Evolutionary conservation across 1,284 basidiomycete species (phyloP), one percentile per base, ranked within the genome.

Genomic region (Sanghuangporus baumii): DNA sequence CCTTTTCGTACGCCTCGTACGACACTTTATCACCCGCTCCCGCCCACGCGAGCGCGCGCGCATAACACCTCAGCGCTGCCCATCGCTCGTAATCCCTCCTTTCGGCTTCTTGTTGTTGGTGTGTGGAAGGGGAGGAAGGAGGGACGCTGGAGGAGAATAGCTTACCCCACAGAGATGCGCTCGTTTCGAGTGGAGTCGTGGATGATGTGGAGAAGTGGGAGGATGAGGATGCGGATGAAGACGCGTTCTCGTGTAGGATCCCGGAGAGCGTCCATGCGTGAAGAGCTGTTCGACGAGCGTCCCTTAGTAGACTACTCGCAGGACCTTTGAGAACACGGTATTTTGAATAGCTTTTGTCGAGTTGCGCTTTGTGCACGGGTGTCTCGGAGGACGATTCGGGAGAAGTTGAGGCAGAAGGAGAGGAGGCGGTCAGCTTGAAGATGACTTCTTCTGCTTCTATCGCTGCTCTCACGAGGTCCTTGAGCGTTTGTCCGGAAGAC

Each of bases 361-460:
- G 38, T 41, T 41, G 20, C n/a, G 38, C 36, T 37, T 55, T 31
- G 9, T 55, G 54, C 9, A 38, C 9, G 16, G 34, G 34, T n/a
- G 43, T 46, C 16, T 46, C 43, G 43, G 43, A 46, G 20, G 20
- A 12, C n/a, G 57, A 31, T 9, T 20, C 23, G 57, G 57, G 23
- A 48, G 38, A 46, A 9, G 56, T 14, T 16, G 5, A 20, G 26
- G 56, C 72, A 50, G 57, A 23, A 18, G 55, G 2, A 61, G 67
- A 50, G 36, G 48, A n/a, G 46, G 26, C 43, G 1, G 81, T 80
- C 54, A 93, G 76, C 3, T 76, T 74, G 34, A 79, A 73, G 4
- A 85, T 84, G 55, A 92, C 83, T 36, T 79, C 79, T 69, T 92
- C 89, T 0, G 90, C 86, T 6, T 82, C 82, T 65, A 84, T 78